These are phyloP conservation scores for Fraxinus pennsylvanica DNA, from an alignment of 257 asterid species.

Conservation along the genomic window DNA sequence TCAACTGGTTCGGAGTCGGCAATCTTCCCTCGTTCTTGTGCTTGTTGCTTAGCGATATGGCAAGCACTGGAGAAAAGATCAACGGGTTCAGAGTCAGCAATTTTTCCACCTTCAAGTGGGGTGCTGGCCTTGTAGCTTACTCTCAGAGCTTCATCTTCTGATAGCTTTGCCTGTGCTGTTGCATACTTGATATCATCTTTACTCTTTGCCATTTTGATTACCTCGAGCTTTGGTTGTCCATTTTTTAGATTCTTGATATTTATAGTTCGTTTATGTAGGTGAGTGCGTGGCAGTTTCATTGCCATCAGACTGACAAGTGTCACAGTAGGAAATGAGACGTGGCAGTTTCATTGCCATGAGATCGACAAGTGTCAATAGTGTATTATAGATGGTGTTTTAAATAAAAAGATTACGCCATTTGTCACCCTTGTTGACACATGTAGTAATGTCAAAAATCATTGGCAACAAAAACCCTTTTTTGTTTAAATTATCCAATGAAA, in stretches of 20 bases:
- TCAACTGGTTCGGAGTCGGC: constrained; percentile 44
- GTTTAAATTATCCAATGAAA: too few relatives aligned
- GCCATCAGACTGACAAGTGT: background rate
- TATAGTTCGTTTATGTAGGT: background rate
- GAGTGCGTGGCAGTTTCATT: background rate
- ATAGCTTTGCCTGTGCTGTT: constrained; percentile 48
- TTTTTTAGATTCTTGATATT: background rate
- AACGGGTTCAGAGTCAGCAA: constrained; percentile 36
- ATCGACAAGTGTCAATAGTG: too few relatives aligned
- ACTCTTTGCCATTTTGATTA: constrained; percentile 39
- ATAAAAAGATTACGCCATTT: too few relatives aligned
- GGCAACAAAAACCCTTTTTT: too few relatives aligned
- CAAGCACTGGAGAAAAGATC: constrained; percentile 30
- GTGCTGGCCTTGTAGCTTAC: constrained; percentile 41
- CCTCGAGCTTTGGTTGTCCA: background rate
- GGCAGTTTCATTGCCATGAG: background rate
- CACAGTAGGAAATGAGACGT: background rate
- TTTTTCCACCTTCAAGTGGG: constrained; percentile 48
- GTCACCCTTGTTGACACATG: too few relatives aligned
- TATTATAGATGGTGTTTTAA: too few relatives aligned
- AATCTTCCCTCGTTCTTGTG: constrained; percentile 39
- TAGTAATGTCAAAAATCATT: too few relatives aligned
- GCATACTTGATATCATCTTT: constrained; percentile 41
- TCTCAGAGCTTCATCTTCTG: constrained; percentile 55
- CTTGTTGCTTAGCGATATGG: background rate